phyloP scores from a whole-genome alignment of 352 stramenopile genomes.

The Globisporangium parvum region DNA sequence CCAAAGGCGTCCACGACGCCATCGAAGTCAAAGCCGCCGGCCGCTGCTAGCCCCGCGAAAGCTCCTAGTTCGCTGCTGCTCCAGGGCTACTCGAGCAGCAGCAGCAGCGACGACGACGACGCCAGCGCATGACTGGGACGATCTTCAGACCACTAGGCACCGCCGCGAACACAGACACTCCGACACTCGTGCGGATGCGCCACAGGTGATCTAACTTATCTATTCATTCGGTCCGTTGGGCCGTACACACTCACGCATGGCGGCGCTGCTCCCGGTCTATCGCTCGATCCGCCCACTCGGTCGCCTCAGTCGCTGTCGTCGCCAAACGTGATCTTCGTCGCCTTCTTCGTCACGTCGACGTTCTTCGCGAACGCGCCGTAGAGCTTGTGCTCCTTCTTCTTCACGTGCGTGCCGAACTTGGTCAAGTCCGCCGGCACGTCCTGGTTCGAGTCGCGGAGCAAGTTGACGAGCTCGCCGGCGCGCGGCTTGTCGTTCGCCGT shows the following conservation, averaged over 20 bases:
- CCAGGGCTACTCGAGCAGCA: slow-evolving; percentile 56
- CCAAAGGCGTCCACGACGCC: neutral
- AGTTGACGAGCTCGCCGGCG: slow-evolving; percentile 94
- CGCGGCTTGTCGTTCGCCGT: slow-evolving; percentile 95
- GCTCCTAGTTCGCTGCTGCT: slow-evolving; percentile 17
- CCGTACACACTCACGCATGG: neutral
- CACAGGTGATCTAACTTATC: neutral
- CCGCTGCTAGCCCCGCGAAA: slow-evolving; percentile 1
- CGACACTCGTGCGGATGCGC: neutral
- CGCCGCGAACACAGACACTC: neutral
- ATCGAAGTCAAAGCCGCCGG: neutral
- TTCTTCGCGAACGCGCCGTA: slow-evolving; percentile 96
- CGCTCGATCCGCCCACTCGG: slow-evolving; percentile 16
- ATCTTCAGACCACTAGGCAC: too few relatives aligned
- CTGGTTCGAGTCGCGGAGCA: slow-evolving; percentile 93
- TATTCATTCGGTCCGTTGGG: neutral
- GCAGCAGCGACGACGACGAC: slow-evolving; percentile 32
- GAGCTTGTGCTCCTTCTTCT: slow-evolving; percentile 99
- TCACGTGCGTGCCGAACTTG: slow-evolving; percentile 98
- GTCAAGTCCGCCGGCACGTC: slow-evolving; percentile 91
- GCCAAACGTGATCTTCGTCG: slow-evolving; percentile 97
- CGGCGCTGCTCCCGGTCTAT: neutral
- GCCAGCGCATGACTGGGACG: neutral
- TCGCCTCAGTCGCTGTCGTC: slow-evolving; percentile 53
- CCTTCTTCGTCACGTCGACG: slow-evolving; percentile 94